Evolutionary conservation across 2,329 filamentous ascomycete species (phyloP), one percentile per base, ranked within the genome.

Genomic region (Dryadomyces quercus-mongolicae): DNA sequence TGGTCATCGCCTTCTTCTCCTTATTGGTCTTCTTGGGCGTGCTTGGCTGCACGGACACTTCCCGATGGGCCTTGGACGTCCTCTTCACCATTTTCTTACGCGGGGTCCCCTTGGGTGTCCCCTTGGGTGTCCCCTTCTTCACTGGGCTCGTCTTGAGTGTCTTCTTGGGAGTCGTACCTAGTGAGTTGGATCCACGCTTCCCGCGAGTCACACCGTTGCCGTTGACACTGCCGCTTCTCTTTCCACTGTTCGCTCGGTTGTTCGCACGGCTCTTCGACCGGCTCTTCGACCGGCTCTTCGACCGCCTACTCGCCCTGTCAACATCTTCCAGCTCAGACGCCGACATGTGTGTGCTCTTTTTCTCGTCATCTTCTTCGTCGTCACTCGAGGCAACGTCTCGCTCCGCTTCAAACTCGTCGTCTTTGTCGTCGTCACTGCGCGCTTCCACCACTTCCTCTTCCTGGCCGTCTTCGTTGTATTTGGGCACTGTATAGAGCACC

Each of bases 401-500:
- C 21, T 13, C 48, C 25, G 25, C 12, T 1, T 9, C 48, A n/a
- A n/a, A 20, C 49, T 51, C 40, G 42, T 59, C 62, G 38, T 60
- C 62, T 12, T 42, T 43, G 18, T 16, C 44, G 34, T 53, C 58
- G 38, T 60, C 62, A 25, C 57, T 54, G 49, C 48, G 36, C 36
- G 60, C 55, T 20, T 65, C 65, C 31, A 66, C 63, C 9, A 54
- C 63, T 12, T 40, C 63, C 48, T 64, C 67, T 18, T 56, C 57
- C 16, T 60, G 59, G 8, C 58, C 62, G 18, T 59, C 55, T 5
- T 49, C 50, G 48, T 60, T 53, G 45, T 59, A 55, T 6, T 48
- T 51, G 2, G 56, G 58, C 2, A 57, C 58, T 9, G 61, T 57
- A 54, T 69, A 68, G 42, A 64, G 64, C 47, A 67, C 57, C 68